Percentiles rank a stretch among this genome's conserved stretches.
phyloP scores from a whole-genome alignment of 257 asterid genomes.

The Solanum microdontum region DNA sequence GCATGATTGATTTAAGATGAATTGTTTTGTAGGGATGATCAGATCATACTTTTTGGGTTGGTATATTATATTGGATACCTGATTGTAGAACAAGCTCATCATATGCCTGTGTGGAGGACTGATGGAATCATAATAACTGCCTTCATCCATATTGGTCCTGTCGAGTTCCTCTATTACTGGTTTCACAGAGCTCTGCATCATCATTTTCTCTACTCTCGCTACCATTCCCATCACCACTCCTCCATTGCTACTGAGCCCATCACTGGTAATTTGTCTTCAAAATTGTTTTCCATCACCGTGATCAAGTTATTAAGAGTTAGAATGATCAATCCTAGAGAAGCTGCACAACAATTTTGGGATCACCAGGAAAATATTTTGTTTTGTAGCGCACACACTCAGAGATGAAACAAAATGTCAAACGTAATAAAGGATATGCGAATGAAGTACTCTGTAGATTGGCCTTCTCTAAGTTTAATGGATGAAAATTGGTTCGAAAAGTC shows the following conservation, averaged over 20 bases:
- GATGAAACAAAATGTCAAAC: no score
- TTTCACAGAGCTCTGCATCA: constrained; percentile 68
- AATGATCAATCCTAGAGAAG: background rate
- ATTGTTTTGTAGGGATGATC: constrained; percentile 55
- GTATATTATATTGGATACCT: constrained; percentile 24
- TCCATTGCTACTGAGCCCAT: constrained; percentile 72
- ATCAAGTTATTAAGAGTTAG: background rate
- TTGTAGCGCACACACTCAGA: background rate
- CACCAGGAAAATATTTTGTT: background rate
- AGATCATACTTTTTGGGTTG: constrained; percentile 42
- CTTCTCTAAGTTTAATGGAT: no score
- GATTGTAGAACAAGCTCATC: background rate
- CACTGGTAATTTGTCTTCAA: constrained; percentile 25
- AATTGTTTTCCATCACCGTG: background rate
- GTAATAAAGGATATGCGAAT: background rate
- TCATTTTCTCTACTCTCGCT: constrained; percentile 64
- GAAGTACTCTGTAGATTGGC: background rate
- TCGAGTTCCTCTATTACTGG: constrained; percentile 73
- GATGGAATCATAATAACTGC: constrained; percentile 38
- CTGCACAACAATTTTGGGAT: background rate
- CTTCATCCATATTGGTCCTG: constrained; percentile 52
- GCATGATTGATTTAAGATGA: background rate
- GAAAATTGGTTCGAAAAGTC: no score
- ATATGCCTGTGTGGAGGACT: constrained; percentile 43
- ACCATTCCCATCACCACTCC: constrained; percentile 85